Base-by-base conservation (phyloP, 805 yeast species). In the Metschnikowia bowlesiae region DNA sequence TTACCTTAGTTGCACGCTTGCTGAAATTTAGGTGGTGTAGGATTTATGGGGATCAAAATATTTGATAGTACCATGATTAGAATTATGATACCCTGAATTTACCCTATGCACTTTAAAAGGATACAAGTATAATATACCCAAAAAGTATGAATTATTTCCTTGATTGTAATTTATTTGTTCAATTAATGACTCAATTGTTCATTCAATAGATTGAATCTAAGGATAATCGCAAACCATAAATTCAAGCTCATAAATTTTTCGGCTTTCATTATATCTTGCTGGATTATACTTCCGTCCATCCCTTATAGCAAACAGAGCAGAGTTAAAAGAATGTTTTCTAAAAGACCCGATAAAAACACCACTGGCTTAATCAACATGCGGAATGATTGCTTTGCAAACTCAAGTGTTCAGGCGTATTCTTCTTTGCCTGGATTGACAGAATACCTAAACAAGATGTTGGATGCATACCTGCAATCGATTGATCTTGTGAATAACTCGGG, bases 351-450 rank as follows among this genome's bases (percentile, higher is more conserved):
- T 56, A 84, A 79, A 56, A 73, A 81, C 60, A 85, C 96, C 9
- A 89, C 94, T 0, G 97, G 97, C 2, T 71, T 92, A 41, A 76
- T 84, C 57, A 92, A 92, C 65, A 74, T 84, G 55, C 79, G 91
- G 52, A 88, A 89, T 56, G 97, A 90, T 64, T 92, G 99, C 66
- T 92, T 89, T 70, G 96, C 96, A 53, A 92, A 94, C 62, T 81
- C 95, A 7, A 83, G 91, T 0, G 62, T 94, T 16, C 99, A 92
- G 65, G 94, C 91, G 0, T 75, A 87, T 48, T 79, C 84, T 14
- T 69, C 89, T 0, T 63, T 85, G 14, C 84, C 87, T 0, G 76
- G 78, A 0, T 61, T 87, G 44, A 80, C 84, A 35, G 70, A 67
- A 4, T 87, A 87, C 58, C 64, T 87, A 53, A 82, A 73, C 50